phyloP scores from a whole-genome alignment of 176 grass and related monocot species.

The Zea luxurians region DNA sequence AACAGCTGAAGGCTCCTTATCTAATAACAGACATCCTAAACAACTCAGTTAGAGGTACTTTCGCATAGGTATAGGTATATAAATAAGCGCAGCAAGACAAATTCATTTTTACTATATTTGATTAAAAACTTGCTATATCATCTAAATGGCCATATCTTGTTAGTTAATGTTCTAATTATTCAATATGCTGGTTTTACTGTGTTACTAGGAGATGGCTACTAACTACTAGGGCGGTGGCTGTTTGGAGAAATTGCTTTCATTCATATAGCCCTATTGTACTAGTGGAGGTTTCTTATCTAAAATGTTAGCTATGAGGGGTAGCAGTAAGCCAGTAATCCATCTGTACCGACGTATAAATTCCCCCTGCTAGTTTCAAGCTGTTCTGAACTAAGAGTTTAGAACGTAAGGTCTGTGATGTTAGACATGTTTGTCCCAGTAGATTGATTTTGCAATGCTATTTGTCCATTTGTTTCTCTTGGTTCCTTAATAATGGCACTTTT shows the following conservation, averaged over 20 bases:
- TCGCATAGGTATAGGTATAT: no score
- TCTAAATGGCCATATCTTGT: background rate
- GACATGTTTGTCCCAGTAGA: constrained; percentile 19
- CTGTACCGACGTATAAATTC: background rate
- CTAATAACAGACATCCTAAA: no score
- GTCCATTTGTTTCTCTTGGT: constrained; percentile 11
- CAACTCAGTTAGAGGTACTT: no score
- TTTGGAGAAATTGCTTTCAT: background rate
- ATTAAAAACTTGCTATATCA: background rate
- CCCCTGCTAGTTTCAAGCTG: constrained; percentile 6
- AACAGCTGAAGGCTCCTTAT: no score
- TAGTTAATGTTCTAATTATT: background rate
- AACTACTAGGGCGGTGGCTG: background rate
- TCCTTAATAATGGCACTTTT: background rate
- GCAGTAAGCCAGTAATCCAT: background rate
- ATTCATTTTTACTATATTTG: background rate
- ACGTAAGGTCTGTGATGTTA: background rate
- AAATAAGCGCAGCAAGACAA: background rate
- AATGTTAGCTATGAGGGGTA: background rate
- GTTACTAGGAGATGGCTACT: background rate
- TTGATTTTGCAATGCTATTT: constrained; percentile 5
- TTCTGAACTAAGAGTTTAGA: constrained; percentile 12
- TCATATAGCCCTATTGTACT: background rate
- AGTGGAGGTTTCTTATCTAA: background rate
- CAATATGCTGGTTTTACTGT: background rate